Evolutionary conservation across 2,329 filamentous ascomycete genomes (phyloP).

Genomic region (Neofusicoccum parvum): DNA sequence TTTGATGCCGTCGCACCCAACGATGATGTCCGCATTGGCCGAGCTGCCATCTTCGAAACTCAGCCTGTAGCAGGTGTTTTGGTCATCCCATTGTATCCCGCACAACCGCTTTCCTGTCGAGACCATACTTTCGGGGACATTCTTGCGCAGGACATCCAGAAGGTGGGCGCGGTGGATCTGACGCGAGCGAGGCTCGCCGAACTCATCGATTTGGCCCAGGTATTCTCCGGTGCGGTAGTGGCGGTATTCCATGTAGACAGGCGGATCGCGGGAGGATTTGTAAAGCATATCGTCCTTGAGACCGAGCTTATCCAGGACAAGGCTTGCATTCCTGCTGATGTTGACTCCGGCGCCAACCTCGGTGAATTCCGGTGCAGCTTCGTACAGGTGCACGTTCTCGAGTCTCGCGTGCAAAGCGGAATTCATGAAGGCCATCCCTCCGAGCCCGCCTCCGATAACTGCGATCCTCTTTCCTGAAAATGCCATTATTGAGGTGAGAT

Average conservation of each 20-base stretch:
- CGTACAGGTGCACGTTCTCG: constrained; percentile 38
- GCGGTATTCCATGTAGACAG: constrained; percentile 26
- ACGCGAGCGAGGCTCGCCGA: constrained; percentile 11
- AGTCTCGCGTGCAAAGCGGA: constrained; percentile 38
- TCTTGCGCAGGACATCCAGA: background rate
- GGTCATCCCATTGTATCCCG: background rate
- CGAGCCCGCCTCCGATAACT: constrained; percentile 17
- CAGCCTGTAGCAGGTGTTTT: background rate
- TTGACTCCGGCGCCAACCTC: constrained; percentile 44
- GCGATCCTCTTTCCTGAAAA: constrained; percentile 4
- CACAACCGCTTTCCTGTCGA: background rate
- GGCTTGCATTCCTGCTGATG: constrained; percentile 41
- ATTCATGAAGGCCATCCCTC: constrained; percentile 40
- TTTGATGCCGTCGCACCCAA: background rate
- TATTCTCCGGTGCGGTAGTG: constrained; percentile 13
- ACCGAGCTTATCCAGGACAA: constrained; percentile 37
- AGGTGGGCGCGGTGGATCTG: constrained; percentile 13
- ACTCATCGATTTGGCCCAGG: constrained; percentile 12
- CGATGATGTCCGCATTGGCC: background rate
- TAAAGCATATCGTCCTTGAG: constrained; percentile 35
- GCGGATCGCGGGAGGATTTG: constrained; percentile 38
- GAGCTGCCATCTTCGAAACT: background rate
- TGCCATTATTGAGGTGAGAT: background rate
- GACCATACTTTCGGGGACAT: background rate
- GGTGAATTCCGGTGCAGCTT: constrained; percentile 40